A percentile compares a stretch with the other conserved stretches of the same genome.
These are phyloP conservation scores for Glarea lozoyensis DNA, from an alignment of 495 filamentous ascomycete genomes.

Conservation along the genomic window DNA sequence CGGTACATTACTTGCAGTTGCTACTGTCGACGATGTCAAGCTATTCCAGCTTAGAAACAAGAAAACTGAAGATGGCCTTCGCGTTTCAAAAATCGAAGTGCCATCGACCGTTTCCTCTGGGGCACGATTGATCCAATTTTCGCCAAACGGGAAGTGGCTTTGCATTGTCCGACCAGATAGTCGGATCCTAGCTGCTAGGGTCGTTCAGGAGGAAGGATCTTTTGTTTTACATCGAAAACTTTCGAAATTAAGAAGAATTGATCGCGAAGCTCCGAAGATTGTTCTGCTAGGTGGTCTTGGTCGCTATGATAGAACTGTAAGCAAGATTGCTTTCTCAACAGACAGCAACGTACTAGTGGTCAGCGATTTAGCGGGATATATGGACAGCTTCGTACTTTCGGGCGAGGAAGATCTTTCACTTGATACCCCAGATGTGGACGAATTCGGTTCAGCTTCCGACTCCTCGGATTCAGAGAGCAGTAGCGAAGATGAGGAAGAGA, in stretches of 20 bases:
- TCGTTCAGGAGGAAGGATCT: slow-evolving; percentile 44
- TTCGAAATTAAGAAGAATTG: slow-evolving; percentile 47
- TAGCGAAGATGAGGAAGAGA: slow-evolving; percentile 28
- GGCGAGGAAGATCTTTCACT: slow-evolving; percentile 35
- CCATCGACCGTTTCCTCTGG: slow-evolving; percentile 39
- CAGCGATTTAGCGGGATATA: slow-evolving; percentile 72
- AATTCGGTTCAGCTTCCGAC: slow-evolving; percentile 17
- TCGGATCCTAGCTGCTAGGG: slow-evolving; percentile 61
- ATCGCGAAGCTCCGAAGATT: slow-evolving; percentile 44
- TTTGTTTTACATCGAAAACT: slow-evolving; percentile 36
- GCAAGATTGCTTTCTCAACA: slow-evolving; percentile 65
- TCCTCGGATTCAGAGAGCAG: slow-evolving; percentile 41
- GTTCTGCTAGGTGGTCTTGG: slow-evolving; percentile 60
- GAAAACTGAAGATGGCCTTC: slow-evolving; percentile 40
- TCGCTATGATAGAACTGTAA: slow-evolving; percentile 70
- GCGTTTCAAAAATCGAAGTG: slow-evolving; percentile 58
- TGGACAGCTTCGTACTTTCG: slow-evolving; percentile 77
- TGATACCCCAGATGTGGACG: slow-evolving; percentile 9
- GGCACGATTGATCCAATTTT: slow-evolving; percentile 66
- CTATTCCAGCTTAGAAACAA: slow-evolving; percentile 55
- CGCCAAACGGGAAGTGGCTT: slow-evolving; percentile 63
- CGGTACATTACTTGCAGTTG: slow-evolving; percentile 66
- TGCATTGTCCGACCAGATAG: slow-evolving; percentile 74
- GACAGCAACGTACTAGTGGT: slow-evolving; percentile 71
- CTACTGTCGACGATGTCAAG: slow-evolving; percentile 70